These are phyloP conservation scores for Candida hispaniensis DNA, from an alignment of 805 yeast genomes.

Conservation along the genomic window DNA sequence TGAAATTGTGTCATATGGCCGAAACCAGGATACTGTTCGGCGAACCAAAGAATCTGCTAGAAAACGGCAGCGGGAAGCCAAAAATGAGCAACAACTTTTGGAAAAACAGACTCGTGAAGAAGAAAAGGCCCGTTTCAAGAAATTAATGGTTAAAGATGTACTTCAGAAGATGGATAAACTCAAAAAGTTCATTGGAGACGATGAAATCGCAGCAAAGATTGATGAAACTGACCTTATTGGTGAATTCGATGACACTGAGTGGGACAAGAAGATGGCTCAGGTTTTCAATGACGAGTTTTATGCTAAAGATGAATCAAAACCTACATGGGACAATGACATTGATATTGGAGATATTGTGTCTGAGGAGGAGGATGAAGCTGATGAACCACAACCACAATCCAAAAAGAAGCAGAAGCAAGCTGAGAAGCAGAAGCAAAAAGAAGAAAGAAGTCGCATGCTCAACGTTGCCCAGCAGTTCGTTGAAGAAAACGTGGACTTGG, in stretches of 20 bases:
- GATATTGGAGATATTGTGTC: constrained; percentile 37
- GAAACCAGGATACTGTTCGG: constrained; percentile 82
- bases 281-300: constrained; percentile 81
- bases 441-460: constrained; percentile 49
- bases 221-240: constrained; percentile 70
- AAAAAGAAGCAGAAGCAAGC: constrained; percentile 23
- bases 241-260: constrained; percentile 80
- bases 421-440: constrained; percentile 51
- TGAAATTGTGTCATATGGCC: constrained; percentile 88
- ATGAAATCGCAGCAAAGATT: constrained; percentile 51
- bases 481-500: constrained; percentile 55
- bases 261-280: constrained; percentile 81
- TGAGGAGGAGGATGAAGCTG: constrained; percentile 27
- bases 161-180: constrained; percentile 58
- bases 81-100: constrained; percentile 42
- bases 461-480: constrained; percentile 68
- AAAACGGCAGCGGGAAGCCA: constrained; percentile 70
- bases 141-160: constrained; percentile 63
- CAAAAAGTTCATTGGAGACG: constrained; percentile 56
- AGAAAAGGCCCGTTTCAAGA: constrained; percentile 59
- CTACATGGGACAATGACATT: constrained; percentile 56
- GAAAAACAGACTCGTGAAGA: constrained; percentile 47
- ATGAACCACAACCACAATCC: constrained; percentile 17
- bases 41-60: constrained; percentile 64
- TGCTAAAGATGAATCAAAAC: constrained; percentile 41